Conservation (phyloP, 2,329 filamentous ascomycete species). For the Botryotinia convoluta region DNA sequence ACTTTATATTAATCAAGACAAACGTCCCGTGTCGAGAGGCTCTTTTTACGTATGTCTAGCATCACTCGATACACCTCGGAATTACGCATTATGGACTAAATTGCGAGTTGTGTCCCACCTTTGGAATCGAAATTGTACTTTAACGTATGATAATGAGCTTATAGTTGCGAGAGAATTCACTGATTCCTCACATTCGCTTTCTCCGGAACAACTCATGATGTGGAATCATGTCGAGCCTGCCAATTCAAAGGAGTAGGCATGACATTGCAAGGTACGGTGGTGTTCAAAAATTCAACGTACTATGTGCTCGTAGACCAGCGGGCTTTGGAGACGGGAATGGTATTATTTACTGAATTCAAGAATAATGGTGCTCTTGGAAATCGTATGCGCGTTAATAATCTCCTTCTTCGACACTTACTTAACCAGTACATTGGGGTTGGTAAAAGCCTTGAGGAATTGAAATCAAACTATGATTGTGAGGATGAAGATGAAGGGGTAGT, state of each 20-base stretch:
- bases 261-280: background rate
- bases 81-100: background rate
- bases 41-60: background rate
- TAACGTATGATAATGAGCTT: background rate
- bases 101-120: background rate
- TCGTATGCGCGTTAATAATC: background rate
- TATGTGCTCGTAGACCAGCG: background rate
- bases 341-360: background rate
- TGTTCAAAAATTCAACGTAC: background rate
- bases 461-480: background rate
- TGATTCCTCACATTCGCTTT: background rate
- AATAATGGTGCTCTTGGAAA: background rate
- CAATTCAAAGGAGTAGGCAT: background rate
- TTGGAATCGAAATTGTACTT: background rate
- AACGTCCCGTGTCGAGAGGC: background rate
- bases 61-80: background rate
- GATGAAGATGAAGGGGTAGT: background rate
- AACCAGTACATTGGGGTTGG: background rate
- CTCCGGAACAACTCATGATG: background rate
- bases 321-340: background rate
- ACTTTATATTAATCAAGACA: background rate
- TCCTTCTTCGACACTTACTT: background rate
- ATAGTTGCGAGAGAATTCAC: background rate
- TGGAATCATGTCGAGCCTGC: background rate
- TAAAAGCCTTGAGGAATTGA: background rate